phyloP scores from a whole-genome alignment of 202 grass and related monocot species.

The Alloteropsis angusta region DNA sequence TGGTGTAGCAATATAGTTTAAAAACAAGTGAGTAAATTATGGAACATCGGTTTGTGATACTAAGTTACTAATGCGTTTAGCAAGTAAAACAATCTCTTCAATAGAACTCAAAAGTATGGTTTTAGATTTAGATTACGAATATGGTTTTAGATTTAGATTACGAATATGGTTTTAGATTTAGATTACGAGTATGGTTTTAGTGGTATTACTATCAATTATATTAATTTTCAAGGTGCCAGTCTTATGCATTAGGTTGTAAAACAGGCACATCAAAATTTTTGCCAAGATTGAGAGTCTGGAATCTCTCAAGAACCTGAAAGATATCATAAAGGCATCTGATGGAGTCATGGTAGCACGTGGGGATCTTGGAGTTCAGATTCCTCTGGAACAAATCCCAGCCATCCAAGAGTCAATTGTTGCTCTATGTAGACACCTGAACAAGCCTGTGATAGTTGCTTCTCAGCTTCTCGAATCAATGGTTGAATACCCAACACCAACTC shows the following conservation, averaged over 20 bases:
- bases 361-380: constrained; percentile 72
- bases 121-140: not conserved
- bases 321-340: constrained; percentile 53
- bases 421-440: constrained; percentile 51
- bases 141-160: not conserved
- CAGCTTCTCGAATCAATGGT: constrained; percentile 82
- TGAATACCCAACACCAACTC: constrained; percentile 64
- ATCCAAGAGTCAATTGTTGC: constrained; percentile 61
- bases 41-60: not conserved
- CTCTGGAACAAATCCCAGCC: constrained; percentile 65
- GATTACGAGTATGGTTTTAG: not conserved
- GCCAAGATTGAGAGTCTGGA: constrained; percentile 65
- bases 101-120: not conserved
- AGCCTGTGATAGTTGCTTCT: constrained; percentile 68
- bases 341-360: constrained; percentile 73
- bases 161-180: not conserved
- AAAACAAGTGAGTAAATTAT: not conserved
- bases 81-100: not conserved
- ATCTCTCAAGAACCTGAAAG: constrained; percentile 56
- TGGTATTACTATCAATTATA: not conserved
- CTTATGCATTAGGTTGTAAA: not conserved
- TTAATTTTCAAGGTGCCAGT: not conserved
- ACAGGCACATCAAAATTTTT: constrained; percentile 48
- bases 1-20: not conserved
- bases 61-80: not conserved